Evolutionary conservation across 148 eudicot genomes (phyloP).

Genomic region (Mesembryanthemum crystallinum): DNA sequence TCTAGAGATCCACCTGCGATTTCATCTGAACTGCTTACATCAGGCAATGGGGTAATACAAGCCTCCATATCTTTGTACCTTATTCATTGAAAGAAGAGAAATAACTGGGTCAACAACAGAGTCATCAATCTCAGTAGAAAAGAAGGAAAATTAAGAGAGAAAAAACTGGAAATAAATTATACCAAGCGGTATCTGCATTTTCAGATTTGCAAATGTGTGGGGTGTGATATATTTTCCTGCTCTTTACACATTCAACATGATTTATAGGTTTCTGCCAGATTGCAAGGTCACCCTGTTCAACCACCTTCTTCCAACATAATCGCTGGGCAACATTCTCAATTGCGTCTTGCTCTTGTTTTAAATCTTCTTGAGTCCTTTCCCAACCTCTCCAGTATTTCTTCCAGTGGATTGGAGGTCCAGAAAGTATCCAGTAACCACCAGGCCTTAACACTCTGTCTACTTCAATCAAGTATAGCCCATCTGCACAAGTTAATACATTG

Average conservation of each 20-base stretch:
- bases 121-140: not conserved
- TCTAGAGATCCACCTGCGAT: constrained; percentile 78
- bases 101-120: not conserved
- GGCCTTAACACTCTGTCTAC: constrained; percentile 90
- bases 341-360: constrained; percentile 78
- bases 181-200: constrained; percentile 76
- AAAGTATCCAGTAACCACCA: constrained; percentile 96
- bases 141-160: not conserved
- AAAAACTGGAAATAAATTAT: not conserved
- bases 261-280: constrained; percentile 89
- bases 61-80: constrained; percentile 84
- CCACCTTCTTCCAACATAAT: constrained; percentile 84
- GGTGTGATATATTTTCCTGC: constrained; percentile 30
- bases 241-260: constrained; percentile 64
- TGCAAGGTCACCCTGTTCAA: constrained; percentile 71
- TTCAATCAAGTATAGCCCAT: constrained; percentile 80
- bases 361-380: constrained; percentile 84
- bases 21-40: constrained; percentile 55
- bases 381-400: constrained; percentile 85
- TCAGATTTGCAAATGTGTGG: constrained; percentile 72
- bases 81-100: not conserved
- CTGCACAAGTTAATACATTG: constrained; percentile 30
- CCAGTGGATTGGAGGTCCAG: constrained; percentile 95
- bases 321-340: constrained; percentile 68
- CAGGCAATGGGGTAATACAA: constrained; percentile 86